Conservation (phyloP, 495 filamentous ascomycete species). For the Xylaria longipes region DNA sequence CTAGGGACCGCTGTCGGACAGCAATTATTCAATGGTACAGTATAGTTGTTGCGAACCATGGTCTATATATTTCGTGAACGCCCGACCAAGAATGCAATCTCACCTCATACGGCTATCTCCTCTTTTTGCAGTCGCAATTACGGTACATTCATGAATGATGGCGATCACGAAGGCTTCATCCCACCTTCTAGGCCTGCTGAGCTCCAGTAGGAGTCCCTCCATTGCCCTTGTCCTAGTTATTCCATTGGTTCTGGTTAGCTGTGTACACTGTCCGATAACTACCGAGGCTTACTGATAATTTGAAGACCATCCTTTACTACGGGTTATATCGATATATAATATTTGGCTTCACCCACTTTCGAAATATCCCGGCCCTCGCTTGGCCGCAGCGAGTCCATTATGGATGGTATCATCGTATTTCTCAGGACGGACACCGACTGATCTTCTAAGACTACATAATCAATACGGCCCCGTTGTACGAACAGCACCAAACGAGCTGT, state of each 20-base stretch:
- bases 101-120: neutral
- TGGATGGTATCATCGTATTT: slow-evolving; percentile 27
- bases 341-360: slow-evolving; percentile 57
- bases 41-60: neutral
- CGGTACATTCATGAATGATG: neutral
- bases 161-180: neutral
- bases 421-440: slow-evolving; percentile 26
- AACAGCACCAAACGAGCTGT: slow-evolving; percentile 35
- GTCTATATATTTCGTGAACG: neutral
- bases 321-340: slow-evolving; percentile 41
- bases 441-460: slow-evolving; percentile 30
- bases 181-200: neutral
- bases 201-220: neutral
- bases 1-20: neutral
- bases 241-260: neutral
- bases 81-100: neutral
- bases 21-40: neutral
- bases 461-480: slow-evolving; percentile 34
- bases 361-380: slow-evolving; percentile 55
- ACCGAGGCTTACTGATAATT: neutral
- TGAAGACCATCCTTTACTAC: slow-evolving; percentile 14
- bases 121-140: neutral
- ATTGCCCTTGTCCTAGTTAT: neutral
- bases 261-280: neutral
- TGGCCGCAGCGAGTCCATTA: slow-evolving; percentile 25